phyloP scores from a whole-genome alignment of 2,329 filamentous ascomycete species.

The Neoascochyta sp. region DNA sequence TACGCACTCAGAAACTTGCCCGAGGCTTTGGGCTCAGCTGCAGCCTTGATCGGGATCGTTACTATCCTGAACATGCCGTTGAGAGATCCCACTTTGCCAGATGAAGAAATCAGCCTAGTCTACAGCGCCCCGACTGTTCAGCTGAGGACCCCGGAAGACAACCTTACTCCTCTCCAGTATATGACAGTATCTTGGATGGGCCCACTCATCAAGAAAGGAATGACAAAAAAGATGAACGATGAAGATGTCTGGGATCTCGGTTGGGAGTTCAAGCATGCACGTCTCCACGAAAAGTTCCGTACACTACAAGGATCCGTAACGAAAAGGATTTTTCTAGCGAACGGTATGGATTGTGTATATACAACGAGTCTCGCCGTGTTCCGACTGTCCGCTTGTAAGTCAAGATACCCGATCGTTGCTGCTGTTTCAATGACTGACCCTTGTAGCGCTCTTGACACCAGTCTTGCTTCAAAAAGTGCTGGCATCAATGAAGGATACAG shows the following conservation, averaged over 20 bases:
- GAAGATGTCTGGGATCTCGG: constrained; percentile 78
- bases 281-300: constrained; percentile 71
- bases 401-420: too few species aligned
- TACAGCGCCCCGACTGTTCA: constrained; percentile 54
- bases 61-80: constrained; percentile 67
- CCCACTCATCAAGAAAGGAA: constrained; percentile 66
- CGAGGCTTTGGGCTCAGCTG: constrained; percentile 32
- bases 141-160: constrained; percentile 75
- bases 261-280: constrained; percentile 75
- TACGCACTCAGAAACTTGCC: constrained; percentile 34
- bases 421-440: constrained; percentile 6
- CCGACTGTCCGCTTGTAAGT: constrained; percentile 55
- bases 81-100: constrained; percentile 55
- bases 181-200: constrained; percentile 81
- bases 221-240: constrained; percentile 64
- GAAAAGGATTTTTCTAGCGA: constrained; percentile 65
- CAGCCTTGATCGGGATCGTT: constrained; percentile 48
- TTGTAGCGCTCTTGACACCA: constrained; percentile 50
- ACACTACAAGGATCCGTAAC: constrained; percentile 70
- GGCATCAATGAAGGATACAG: constrained; percentile 58
- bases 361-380: constrained; percentile 62
- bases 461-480: constrained; percentile 70
- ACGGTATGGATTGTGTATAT: constrained; percentile 73
- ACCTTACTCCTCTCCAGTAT: constrained; percentile 75
- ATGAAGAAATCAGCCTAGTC: constrained; percentile 57